Conservation (phyloP, 108 stramenopile species). For the Cyclotella choctawhatcheeana region DNA sequence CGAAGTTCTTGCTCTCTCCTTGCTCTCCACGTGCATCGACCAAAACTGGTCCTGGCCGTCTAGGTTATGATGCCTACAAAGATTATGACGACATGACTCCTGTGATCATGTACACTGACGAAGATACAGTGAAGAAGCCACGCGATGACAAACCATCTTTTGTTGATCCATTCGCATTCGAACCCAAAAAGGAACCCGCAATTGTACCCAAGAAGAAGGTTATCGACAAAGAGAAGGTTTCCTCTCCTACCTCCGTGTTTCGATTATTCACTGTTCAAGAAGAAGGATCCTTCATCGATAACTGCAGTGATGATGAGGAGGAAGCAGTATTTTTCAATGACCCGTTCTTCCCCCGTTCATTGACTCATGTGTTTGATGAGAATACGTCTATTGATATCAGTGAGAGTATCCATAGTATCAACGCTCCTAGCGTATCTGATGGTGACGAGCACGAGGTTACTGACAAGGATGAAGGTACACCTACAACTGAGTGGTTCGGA, state of each 20-base stretch:
- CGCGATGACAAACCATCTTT: background rate
- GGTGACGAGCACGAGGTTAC: background rate
- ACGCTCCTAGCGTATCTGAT: background rate
- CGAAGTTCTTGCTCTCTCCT: slow-evolving; percentile 3
- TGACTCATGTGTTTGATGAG: slow-evolving; percentile 14
- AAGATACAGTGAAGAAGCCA: background rate
- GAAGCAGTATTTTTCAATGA: slow-evolving; percentile 11
- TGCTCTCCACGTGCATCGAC: background rate
- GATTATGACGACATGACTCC: slow-evolving; percentile 16
- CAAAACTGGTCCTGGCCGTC: background rate
- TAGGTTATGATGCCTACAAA: background rate
- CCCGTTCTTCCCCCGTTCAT: slow-evolving; percentile 13
- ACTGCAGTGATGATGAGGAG: slow-evolving; percentile 6
- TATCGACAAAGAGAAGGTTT: background rate
- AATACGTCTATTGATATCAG: background rate
- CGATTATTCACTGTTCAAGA: slow-evolving; percentile 11
- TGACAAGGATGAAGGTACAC: background rate
- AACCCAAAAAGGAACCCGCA: background rate
- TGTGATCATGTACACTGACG: slow-evolving; percentile 16
- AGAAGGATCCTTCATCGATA: background rate
- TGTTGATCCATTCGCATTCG: slow-evolving; percentile 20
- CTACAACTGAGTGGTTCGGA: slow-evolving; percentile 5
- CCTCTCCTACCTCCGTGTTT: background rate
- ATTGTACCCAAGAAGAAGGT: background rate
- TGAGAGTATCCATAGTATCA: slow-evolving; percentile 2